phyloP scores from a whole-genome alignment of 129 eudicot species.

The Flaveria sonorensis region DNA sequence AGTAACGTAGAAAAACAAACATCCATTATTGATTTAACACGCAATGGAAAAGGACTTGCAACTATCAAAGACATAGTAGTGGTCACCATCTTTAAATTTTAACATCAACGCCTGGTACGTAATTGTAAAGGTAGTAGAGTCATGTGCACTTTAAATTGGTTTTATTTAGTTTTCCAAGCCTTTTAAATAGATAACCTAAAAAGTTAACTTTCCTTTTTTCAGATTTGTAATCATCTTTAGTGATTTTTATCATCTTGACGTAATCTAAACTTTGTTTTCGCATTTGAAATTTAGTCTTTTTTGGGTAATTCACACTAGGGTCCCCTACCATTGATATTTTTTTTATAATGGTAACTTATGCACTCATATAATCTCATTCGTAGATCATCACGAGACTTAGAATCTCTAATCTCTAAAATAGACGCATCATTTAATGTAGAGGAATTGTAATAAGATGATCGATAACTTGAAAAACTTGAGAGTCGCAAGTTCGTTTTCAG shows the following conservation, averaged over 20 bases:
- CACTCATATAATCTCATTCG: too few relatives aligned
- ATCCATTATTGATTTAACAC: slow-evolving; percentile 15
- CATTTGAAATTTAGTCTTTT: neutral
- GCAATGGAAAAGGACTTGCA: slow-evolving; percentile 17
- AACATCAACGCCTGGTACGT: neutral
- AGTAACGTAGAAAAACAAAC: slow-evolving; percentile 25
- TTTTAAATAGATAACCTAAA: neutral
- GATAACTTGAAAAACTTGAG: too few relatives aligned
- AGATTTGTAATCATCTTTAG: neutral
- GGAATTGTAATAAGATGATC: too few relatives aligned
- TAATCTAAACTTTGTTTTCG: neutral
- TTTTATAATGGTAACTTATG: too few relatives aligned
- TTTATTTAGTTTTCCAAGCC: neutral
- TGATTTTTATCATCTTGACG: neutral
- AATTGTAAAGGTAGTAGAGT: slow-evolving; percentile 1
- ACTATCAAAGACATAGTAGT: slow-evolving; percentile 24
- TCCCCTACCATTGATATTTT: too few relatives aligned
- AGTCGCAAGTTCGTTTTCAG: too few relatives aligned
- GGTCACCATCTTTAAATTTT: slow-evolving; percentile 8
- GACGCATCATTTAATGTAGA: too few relatives aligned
- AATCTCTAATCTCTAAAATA: too few relatives aligned
- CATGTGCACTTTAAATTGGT: neutral
- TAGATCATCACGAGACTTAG: too few relatives aligned
- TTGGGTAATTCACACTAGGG: neutral
- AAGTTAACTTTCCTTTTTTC: neutral